Evolutionary conservation across 2,329 filamentous ascomycete species (phyloP), one percentile per base, ranked within the genome.

Genomic region (Pseudocercospora cruenta): DNA sequence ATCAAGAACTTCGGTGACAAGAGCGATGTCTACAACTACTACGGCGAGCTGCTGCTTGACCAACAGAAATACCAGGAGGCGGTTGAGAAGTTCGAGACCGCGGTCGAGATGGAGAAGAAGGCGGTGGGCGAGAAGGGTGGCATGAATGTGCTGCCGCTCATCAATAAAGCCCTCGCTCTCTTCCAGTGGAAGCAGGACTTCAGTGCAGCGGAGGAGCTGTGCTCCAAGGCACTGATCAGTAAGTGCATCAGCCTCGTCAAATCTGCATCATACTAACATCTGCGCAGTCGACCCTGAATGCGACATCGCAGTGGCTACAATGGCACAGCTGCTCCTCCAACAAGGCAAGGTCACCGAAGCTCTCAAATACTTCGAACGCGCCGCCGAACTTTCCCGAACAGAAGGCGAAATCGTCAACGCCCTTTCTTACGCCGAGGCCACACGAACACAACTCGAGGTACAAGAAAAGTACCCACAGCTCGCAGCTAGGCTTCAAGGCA

Each of bases 101-200:
- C 95, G n/a, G 94, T 98, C 71, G 94, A 98, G 78, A 94, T 98
- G 90, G 95, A 99, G 87, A 96, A 95, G 85, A 89, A 92, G 80
- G 70, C 67, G 26, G 71, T 76, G 21, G 74, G 74, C n/a, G 90
- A 89, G 70, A 96, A 96, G 83, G 90, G 95, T 80, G 91, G 93
- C 68, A 98, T 99, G 90, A 99, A 99, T 76, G 95, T 99, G 31
- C 84, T 99, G 70, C 95, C 95, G 14, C 85, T 99, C 59, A 98
- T 99, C 82, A 99, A 99, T 88, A 99, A 99, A 85, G 94, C 95
- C 4, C 87, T 99, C 28, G 93, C 94, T 12, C 85, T 98, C 55
- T 98, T 97, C 87, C 95, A 99, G 80, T 97, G 94, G 91, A 98
- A 97, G 86, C 91, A 96, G 76, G 94, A 98, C 81, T 98, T 96